These are phyloP conservation scores for Saturnispora dispora DNA, from an alignment of 805 yeast species.

Conservation along the genomic window DNA sequence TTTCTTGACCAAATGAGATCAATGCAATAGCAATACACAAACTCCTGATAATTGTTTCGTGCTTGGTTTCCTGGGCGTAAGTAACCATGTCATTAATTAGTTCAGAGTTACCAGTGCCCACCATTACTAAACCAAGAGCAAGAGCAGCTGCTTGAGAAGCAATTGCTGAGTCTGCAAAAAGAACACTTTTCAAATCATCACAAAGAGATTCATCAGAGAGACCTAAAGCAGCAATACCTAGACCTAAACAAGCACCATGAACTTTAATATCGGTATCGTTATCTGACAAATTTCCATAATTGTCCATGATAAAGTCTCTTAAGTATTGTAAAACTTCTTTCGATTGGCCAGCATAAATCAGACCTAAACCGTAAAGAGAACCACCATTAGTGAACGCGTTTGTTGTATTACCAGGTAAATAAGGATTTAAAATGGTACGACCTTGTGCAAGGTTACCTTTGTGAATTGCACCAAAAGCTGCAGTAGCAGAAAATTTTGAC, in stretches of 20 bases:
- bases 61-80: slow-evolving; percentile 92
- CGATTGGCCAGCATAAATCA: slow-evolving; percentile 94
- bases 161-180: slow-evolving; percentile 84
- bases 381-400: slow-evolving; percentile 94
- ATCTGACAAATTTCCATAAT: slow-evolving; percentile 30
- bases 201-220: slow-evolving; percentile 64
- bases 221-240: slow-evolving; percentile 97
- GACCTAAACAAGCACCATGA: slow-evolving; percentile 93
- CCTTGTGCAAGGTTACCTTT: slow-evolving; percentile 92
- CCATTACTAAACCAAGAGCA: slow-evolving; percentile 92
- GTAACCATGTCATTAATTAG: slow-evolving; percentile 74
- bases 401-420: slow-evolving; percentile 72
- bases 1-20: slow-evolving; percentile 79
- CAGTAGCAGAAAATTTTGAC: slow-evolving; percentile 97
- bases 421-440: slow-evolving; percentile 75
- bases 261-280: slow-evolving; percentile 72
- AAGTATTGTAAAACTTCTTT: slow-evolving; percentile 75
- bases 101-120: slow-evolving; percentile 72
- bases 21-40: slow-evolving; percentile 83
- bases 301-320: slow-evolving; percentile 60
- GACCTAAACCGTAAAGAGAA: slow-evolving; percentile 83
- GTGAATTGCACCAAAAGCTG: slow-evolving; percentile 95
- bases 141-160: slow-evolving; percentile 96
- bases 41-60: slow-evolving; percentile 92
- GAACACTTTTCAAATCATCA: slow-evolving; percentile 72